phyloP scores from a whole-genome alignment of 2,329 filamentous ascomycete genomes.

The Fusarium annulatum region DNA sequence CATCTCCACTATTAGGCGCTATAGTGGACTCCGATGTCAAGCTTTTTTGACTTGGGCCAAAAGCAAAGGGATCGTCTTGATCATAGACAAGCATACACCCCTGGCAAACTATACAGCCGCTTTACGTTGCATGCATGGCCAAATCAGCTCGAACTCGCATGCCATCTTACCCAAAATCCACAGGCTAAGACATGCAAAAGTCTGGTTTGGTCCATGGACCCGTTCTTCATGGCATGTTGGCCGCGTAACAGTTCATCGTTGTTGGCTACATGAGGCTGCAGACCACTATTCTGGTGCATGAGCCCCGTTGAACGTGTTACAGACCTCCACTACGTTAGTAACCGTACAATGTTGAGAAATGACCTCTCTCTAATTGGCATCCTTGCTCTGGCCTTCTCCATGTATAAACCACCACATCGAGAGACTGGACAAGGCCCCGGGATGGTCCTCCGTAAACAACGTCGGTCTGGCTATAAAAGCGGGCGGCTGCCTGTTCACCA shows the following conservation, averaged over 20 bases:
- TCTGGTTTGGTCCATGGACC: slow-evolving; percentile 17
- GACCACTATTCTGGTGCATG: slow-evolving; percentile 19
- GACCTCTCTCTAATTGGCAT: slow-evolving; percentile 13
- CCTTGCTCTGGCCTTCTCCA: slow-evolving; percentile 19
- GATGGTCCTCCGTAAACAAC: not conserved
- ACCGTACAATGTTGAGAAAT: slow-evolving; percentile 21
- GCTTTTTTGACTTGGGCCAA: slow-evolving; percentile 22
- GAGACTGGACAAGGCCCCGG: not conserved
- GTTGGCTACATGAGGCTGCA: slow-evolving; percentile 27
- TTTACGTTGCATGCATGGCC: slow-evolving; percentile 30
- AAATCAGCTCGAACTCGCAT: slow-evolving; percentile 28
- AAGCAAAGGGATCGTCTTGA: slow-evolving; percentile 11
- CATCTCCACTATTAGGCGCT: slow-evolving; percentile 26
- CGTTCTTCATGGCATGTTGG: slow-evolving; percentile 22
- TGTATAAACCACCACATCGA: slow-evolving; percentile 30
- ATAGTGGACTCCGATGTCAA: not conserved
- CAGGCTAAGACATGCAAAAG: slow-evolving; percentile 25
- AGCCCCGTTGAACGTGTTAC: slow-evolving; percentile 19
- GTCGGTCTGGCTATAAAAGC: slow-evolving; percentile 12
- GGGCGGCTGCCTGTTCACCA: not conserved
- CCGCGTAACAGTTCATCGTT: slow-evolving; percentile 21
- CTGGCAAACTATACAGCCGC: slow-evolving; percentile 7
- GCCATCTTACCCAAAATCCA: slow-evolving; percentile 13
- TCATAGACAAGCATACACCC: not conserved
- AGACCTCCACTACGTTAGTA: slow-evolving; percentile 11